Evolutionary conservation across 1,139 yeast species (phyloP).

Genomic region (Candida sanyaensis): DNA sequence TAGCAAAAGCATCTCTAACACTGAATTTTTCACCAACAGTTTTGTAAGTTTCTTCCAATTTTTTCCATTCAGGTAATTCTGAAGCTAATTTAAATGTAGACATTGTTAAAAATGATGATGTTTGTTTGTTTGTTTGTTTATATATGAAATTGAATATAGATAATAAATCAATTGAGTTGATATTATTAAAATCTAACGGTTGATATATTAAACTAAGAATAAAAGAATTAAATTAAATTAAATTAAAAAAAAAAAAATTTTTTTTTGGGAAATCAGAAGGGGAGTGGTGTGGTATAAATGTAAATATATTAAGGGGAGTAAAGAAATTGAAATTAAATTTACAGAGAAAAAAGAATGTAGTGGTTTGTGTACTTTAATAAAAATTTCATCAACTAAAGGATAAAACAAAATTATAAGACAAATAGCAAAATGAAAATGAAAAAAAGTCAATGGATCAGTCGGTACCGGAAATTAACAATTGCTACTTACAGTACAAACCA

Average conservation of each 20-base stretch:
- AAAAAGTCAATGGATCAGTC: no score
- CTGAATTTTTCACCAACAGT: slow-evolving; percentile 64
- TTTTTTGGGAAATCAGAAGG: not conserved
- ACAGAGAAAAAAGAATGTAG: not conserved
- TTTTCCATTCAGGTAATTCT: slow-evolving; percentile 84
- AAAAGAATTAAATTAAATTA: not conserved
- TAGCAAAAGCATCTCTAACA: slow-evolving; percentile 74
- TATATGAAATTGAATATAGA: not conserved
- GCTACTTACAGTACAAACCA: no score
- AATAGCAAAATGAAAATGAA: no score
- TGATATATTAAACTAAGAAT: slow-evolving; percentile 5
- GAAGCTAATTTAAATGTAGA: slow-evolving; percentile 61
- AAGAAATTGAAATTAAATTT: not conserved
- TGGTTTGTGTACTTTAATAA: no score
- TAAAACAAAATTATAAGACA: not conserved
- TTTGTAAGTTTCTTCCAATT: slow-evolving; percentile 71
- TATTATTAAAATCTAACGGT: not conserved
- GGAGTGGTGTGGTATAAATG: slow-evolving; percentile 1
- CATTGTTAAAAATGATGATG: slow-evolving; percentile 18
- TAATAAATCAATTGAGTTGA: slow-evolving; percentile 8
- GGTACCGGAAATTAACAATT: not conserved
- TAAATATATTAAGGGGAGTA: not conserved
- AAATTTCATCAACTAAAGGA: not conserved
- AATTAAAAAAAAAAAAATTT: not conserved
- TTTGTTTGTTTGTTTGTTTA: not conserved